Base-by-base conservation (phyloP, 177 flowering plant species). In the Vitis hybrid region DNA sequence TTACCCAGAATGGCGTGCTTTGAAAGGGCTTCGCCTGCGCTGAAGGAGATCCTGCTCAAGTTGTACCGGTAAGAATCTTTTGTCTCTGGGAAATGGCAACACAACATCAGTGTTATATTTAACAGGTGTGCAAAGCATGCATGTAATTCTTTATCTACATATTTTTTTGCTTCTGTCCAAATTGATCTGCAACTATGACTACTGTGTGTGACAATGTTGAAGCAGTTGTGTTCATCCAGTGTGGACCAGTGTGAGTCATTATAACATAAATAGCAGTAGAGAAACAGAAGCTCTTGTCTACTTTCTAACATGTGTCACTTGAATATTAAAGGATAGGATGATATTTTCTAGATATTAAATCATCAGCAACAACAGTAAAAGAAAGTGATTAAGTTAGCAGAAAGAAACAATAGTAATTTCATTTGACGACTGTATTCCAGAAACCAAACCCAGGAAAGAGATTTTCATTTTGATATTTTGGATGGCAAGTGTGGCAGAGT, bases 11-110 rank as follows among this genome's bases (percentile, higher is more conserved):
- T 85, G 89, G 90, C 86, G 19, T 84, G 86, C 76, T 81, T 91
- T 40, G 84, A 91, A 59, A 86, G 87, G 76, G 82, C 82, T 3
- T 92, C 97, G 0, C 94, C 96, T 0, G 90, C 86, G 19, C 74
- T 92, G 62, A 87, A 78, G 81, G 84, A 88, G 62, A 75, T 88
- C 68, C 81, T 92, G 65, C 89, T 87, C 79, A 83, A 76, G 70
- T 55, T 88, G 15, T 72, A 82, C 79, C 72, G 87, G 96, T 89
- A 81, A 72, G 73, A 45, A 52, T 10, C 8, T 4, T 51, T 65
- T 3, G 7, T 10, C 4, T 12, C 8, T 32, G 15, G 9, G 21
- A n/a, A 30, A 14, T 30, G n/a, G 50, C 49, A 4, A 62, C 14
- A 40, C 0, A 40, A 0, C 8, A 40, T 40, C 45, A 40, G 45